Evolutionary conservation across 345 rosid species (phyloP).

Genomic region (Mallotus nudiflorus): DNA sequence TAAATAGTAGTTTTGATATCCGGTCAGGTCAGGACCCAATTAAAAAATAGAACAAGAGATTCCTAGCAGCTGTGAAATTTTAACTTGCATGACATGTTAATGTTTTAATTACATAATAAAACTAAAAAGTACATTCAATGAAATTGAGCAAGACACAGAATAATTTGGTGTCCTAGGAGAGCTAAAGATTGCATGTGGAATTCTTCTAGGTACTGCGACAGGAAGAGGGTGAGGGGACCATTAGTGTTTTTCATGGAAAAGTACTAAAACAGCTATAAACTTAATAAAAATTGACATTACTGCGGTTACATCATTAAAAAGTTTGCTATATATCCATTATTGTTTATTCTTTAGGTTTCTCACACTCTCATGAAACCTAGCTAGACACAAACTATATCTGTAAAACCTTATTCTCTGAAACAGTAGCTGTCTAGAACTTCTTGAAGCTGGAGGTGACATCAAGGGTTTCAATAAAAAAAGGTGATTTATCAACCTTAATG

Average conservation of each 20-base stretch:
- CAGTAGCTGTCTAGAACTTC: not conserved
- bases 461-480: not conserved
- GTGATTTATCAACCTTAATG: not conserved
- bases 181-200: conserved; percentile 11
- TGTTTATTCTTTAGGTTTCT: conserved; percentile 2
- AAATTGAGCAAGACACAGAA: not conserved
- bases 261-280: conserved; percentile 10
- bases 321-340: conserved; percentile 1
- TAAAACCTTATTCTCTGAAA: not conserved
- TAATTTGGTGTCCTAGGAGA: not conserved
- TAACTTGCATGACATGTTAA: not conserved
- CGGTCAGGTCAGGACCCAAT: not conserved
- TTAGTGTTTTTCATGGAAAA: conserved; percentile 12
- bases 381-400: not conserved
- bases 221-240: conserved; percentile 27
- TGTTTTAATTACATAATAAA: not conserved
- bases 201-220: conserved; percentile 20
- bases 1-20: no score
- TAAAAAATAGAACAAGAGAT: not conserved
- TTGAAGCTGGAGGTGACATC: not conserved
- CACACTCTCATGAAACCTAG: conserved; percentile 7
- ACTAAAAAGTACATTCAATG: not conserved
- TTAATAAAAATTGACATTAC: conserved; percentile 8
- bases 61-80: conserved; percentile 4
- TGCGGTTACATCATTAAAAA: conserved; percentile 21